These are phyloP conservation scores for Yueomyces sp. DNA, from an alignment of 805 yeast genomes.

Conservation along the genomic window DNA sequence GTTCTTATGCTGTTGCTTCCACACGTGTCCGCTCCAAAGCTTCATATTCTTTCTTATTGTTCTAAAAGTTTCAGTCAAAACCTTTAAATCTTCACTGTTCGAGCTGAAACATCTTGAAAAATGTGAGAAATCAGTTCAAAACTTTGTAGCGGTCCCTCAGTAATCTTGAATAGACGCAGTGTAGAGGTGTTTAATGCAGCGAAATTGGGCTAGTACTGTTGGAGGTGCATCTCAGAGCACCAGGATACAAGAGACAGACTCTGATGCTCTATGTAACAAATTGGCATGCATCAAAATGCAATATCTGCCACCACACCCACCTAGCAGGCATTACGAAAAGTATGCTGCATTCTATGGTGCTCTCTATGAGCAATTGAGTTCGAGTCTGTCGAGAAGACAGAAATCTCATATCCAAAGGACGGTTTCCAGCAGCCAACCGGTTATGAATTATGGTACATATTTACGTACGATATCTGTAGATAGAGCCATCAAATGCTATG, in stretches of 20 bases:
- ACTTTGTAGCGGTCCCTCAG: too few relatives aligned
- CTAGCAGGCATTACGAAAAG: background rate
- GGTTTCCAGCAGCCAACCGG: slow-evolving; percentile 34
- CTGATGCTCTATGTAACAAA: slow-evolving; percentile 60
- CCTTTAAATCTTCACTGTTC: too few relatives aligned
- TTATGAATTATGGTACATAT: slow-evolving; percentile 62
- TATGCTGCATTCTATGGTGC: background rate
- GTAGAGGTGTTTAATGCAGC: too few relatives aligned
- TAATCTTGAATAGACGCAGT: too few relatives aligned
- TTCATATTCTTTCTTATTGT: too few relatives aligned
- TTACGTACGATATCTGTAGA: slow-evolving; percentile 45
- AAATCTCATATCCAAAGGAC: slow-evolving; percentile 10
- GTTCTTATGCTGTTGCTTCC: too few relatives aligned
- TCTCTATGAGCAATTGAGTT: background rate
- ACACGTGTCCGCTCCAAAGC: too few relatives aligned
- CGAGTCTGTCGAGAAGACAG: slow-evolving; percentile 7
- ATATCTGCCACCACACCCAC: slow-evolving; percentile 30
- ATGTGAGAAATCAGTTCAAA: too few relatives aligned
- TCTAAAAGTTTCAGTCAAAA: too few relatives aligned
- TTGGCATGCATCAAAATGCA: slow-evolving; percentile 35
- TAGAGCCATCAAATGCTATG: slow-evolving; percentile 2
- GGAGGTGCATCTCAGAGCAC: too few relatives aligned
- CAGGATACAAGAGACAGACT: slow-evolving; percentile 35
- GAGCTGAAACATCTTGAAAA: too few relatives aligned
- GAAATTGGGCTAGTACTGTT: too few relatives aligned